Evolutionary conservation across 495 filamentous ascomycete species (phyloP).

Genomic region (Talaromyces wortmannii): DNA sequence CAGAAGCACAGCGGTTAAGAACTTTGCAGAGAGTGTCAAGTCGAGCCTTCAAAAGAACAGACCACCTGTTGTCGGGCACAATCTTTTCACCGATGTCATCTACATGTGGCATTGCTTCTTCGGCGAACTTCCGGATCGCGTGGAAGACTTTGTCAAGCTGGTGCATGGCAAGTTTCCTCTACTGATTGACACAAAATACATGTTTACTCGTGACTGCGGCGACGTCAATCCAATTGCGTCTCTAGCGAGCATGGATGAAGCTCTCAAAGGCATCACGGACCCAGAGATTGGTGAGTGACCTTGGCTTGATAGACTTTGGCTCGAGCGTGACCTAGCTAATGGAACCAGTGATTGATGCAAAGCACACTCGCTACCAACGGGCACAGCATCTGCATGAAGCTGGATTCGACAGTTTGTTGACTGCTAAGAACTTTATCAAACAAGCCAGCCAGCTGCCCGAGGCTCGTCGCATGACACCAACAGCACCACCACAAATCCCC

Average conservation of each 20-base stretch:
- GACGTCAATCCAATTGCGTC: constrained; percentile 43
- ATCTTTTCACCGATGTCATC: constrained; percentile 66
- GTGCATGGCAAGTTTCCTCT: constrained; percentile 57
- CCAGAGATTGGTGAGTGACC: constrained; percentile 40
- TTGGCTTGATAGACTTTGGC: neutral
- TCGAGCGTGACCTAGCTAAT: constrained; percentile 1
- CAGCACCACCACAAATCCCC: neutral
- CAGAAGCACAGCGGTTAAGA: constrained; percentile 12
- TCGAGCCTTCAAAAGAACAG: constrained; percentile 32
- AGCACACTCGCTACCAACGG: constrained; percentile 41
- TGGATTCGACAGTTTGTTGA: constrained; percentile 67
- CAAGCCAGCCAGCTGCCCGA: constrained; percentile 45
- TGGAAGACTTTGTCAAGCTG: constrained; percentile 51
- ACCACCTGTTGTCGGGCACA: constrained; percentile 66
- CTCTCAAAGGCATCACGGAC: constrained; percentile 22
- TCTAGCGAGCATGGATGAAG: constrained; percentile 41
- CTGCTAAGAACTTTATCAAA: constrained; percentile 58
- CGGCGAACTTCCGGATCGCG: constrained; percentile 52
- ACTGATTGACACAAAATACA: constrained; percentile 73
- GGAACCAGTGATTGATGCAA: constrained; percentile 23
- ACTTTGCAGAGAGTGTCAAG: constrained; percentile 21
- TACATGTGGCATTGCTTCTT: constrained; percentile 68
- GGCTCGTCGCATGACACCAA: neutral
- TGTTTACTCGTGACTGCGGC: constrained; percentile 52
- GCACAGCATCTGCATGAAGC: constrained; percentile 52